These are phyloP conservation scores for Ustilago esculenta DNA, from an alignment of 1,284 basidiomycete genomes.

Conservation along the genomic window DNA sequence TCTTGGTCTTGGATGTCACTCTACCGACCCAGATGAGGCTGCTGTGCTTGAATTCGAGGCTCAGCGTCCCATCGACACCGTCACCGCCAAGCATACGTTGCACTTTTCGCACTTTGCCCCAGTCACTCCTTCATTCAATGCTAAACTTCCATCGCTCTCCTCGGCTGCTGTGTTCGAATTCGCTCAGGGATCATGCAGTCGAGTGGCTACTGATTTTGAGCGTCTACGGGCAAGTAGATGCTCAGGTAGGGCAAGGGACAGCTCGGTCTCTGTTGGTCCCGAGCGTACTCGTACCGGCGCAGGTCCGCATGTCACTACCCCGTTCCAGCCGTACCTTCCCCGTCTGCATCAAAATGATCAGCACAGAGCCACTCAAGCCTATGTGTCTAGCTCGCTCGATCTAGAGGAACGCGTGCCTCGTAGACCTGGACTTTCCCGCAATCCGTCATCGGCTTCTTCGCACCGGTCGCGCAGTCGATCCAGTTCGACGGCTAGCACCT, in stretches of 20 bases:
- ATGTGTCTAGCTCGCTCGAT: constrained; percentile 37
- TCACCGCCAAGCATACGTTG: constrained; percentile 54
- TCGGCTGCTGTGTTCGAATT: constrained; percentile 34
- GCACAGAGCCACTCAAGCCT: constrained; percentile 7
- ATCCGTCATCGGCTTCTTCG: constrained; percentile 17
- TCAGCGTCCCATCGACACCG: constrained; percentile 56
- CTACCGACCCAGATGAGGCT: constrained; percentile 6
- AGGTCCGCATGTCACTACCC: constrained; percentile 15
- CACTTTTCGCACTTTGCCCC: constrained; percentile 51
- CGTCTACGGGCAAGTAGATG: constrained; percentile 8
- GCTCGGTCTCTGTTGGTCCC: constrained; percentile 16
- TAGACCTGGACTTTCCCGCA: constrained; percentile 18
- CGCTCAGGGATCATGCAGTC: constrained; percentile 13
- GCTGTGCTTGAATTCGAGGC: constrained; percentile 53
- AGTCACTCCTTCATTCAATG: constrained; percentile 6
- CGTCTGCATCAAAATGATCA: constrained; percentile 24
- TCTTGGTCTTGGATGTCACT: constrained; percentile 23
- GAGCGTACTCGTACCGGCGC: constrained; percentile 9
- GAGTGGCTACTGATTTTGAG: constrained; percentile 23
- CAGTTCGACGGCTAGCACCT: constrained; percentile 26
- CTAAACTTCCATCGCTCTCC: constrained; percentile 8
- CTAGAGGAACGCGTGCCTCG: constrained; percentile 12
- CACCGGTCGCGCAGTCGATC: constrained; percentile 15
- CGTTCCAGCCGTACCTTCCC: constrained; percentile 34
- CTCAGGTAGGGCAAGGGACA: constrained; percentile 14